phyloP scores from a whole-genome alignment of 2,329 filamentous ascomycete genomes.

The Fusarium staphyleae region DNA sequence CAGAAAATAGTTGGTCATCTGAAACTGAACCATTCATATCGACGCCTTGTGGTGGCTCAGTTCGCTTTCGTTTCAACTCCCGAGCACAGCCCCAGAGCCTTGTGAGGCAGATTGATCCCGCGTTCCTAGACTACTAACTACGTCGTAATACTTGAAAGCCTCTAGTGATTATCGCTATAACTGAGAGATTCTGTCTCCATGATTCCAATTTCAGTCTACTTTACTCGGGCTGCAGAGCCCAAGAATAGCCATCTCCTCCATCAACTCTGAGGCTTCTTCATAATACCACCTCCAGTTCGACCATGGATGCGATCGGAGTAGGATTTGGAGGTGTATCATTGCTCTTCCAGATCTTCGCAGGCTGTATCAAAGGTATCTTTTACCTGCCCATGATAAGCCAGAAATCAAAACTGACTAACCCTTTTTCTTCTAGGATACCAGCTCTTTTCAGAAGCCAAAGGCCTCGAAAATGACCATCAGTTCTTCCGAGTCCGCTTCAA shows the following conservation, averaged over 20 bases:
- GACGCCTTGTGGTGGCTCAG: no score
- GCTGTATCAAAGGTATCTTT: slow-evolving; percentile 1
- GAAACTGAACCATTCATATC: no score
- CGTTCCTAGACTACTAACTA: no score
- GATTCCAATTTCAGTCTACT: no score
- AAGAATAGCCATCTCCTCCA: background rate
- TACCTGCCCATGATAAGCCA: background rate
- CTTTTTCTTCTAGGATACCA: background rate
- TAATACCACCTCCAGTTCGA: background rate
- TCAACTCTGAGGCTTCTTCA: background rate
- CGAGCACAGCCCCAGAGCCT: no score
- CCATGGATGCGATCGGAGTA: background rate
- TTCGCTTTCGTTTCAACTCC: no score
- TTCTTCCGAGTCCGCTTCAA: slow-evolving; percentile 5
- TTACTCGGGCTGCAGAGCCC: no score
- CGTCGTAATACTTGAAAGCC: no score
- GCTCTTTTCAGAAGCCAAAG: background rate
- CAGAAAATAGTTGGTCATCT: no score
- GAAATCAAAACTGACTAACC: background rate
- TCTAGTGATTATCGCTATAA: no score
- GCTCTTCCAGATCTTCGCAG: slow-evolving; percentile 6
- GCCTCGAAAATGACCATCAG: background rate
- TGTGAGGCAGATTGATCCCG: no score
- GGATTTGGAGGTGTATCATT: slow-evolving; percentile 2
- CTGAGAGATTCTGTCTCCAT: no score